Conservation (phyloP, 148 eudicot species). For the Bassia scoparia region DNA sequence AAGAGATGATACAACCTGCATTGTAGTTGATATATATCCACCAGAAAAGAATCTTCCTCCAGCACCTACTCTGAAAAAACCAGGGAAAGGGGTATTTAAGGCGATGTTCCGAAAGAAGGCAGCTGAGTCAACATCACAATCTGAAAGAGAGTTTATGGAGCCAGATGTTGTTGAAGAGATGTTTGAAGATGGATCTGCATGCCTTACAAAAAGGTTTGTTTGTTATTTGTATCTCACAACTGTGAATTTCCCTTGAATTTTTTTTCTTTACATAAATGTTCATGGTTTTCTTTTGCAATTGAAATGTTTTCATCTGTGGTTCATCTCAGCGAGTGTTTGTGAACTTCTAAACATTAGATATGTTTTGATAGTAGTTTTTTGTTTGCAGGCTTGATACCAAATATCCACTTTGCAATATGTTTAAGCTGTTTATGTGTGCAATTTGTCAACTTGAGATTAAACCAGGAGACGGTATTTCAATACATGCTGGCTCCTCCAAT, state of each 20-base stretch:
- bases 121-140: constrained; percentile 51
- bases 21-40: constrained; percentile 70
- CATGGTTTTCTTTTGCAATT: not conserved
- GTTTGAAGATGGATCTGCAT: constrained; percentile 95
- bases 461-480: constrained; percentile 92
- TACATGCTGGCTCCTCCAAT: constrained; percentile 53
- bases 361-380: constrained; percentile 6
- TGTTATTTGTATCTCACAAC: too few species aligned
- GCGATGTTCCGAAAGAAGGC: constrained; percentile 67
- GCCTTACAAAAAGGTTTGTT: constrained; percentile 73
- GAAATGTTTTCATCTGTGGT: not conserved
- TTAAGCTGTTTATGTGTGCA: constrained; percentile 93
- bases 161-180: constrained; percentile 79
- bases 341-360: not conserved
- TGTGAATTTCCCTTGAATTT: too few species aligned
- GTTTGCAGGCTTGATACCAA: constrained; percentile 75
- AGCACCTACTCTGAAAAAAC: constrained; percentile 65
- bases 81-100: constrained; percentile 74
- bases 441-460: constrained; percentile 90
- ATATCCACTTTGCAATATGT: constrained; percentile 93
- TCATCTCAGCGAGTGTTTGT: not conserved
- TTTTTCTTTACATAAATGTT: not conserved
- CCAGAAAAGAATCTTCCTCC: constrained; percentile 61
- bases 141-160: constrained; percentile 55
- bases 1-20: constrained; percentile 96